Base-by-base conservation (phyloP, 192 early-diverging fungal species). In the Coemansia sp. region DNA sequence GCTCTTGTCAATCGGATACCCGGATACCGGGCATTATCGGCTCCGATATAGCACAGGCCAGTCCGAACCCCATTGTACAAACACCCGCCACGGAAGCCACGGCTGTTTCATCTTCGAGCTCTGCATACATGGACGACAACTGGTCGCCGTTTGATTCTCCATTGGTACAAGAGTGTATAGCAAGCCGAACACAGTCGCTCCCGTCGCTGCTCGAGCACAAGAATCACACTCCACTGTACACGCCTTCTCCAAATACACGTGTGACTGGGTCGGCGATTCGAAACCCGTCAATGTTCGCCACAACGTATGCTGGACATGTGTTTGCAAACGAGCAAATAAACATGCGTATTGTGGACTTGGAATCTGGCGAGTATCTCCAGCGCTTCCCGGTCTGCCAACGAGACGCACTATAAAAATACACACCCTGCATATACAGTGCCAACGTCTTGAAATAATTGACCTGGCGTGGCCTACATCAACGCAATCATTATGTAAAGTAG, bases 91-190 rank as follows among this genome's bases (percentile, higher is more conserved):
- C 41, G 2, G 41, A 45, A 7, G 5, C 14, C 15, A 45, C 39
- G 0, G 10, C 41, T 14, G 8, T 45, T 45, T 10, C 41, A 12
- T 45, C 39, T 41, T 9, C 41, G 41, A 15, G 41, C 41, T 45
- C 41, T 45, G 14, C 14, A 45, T 45, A 45, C 19, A 48, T 22
- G 54, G 39, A 55, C 45, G 69, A 71, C 25, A 55, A 48, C 55
- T 77, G 75, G 75, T 77, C 75, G 25, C 75, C 75, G 3, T 77
- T 77, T 62, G 63, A 60, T 25, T 27, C 51, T 3, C 66, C 59
- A 15, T 21, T 41, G 14, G 62, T 77, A 4, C 66, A 54, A 27
- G 53, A 71, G 56, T 68, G 75, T 37, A 56, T 77, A 1, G 0
- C 29, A 4, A 29, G 65, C 5, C 51, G 53, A 14, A 8, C 47